Percentiles rank a stretch among this genome's conserved stretches.
These are phyloP conservation scores for Chalciporus piperatoides DNA, from an alignment of 1,284 basidiomycete species.

Conservation along the genomic window DNA sequence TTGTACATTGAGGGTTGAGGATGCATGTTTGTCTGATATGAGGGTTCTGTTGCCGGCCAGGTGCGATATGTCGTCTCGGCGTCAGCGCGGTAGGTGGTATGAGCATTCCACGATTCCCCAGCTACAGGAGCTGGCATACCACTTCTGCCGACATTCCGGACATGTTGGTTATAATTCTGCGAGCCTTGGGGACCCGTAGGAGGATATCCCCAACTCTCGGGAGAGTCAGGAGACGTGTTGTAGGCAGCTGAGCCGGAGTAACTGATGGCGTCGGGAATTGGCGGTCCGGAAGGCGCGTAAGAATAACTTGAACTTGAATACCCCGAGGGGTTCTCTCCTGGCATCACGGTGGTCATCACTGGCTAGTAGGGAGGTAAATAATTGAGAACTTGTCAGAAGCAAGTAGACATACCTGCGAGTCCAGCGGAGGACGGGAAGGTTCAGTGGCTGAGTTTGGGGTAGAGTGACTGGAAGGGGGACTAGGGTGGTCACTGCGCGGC, in stretches of 20 bases:
- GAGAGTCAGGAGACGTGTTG: slow-evolving; percentile 36
- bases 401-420: slow-evolving; percentile 29
- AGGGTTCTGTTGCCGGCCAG: slow-evolving; percentile 37
- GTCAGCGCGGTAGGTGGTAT: slow-evolving; percentile 30
- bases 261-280: slow-evolving; percentile 34
- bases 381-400: not conserved
- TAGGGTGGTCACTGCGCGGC: slow-evolving; percentile 40
- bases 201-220: slow-evolving; percentile 54
- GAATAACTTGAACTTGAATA: slow-evolving; percentile 44
- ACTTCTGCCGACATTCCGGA: slow-evolving; percentile 34
- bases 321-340: slow-evolving; percentile 35
- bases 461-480: slow-evolving; percentile 32
- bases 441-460: slow-evolving; percentile 30
- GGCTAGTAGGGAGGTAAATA: slow-evolving; percentile 24
- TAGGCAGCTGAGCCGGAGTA: slow-evolving; percentile 29
- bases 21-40: slow-evolving; percentile 33
- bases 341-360: slow-evolving; percentile 37
- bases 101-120: slow-evolving; percentile 26
- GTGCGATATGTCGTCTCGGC: slow-evolving; percentile 35
- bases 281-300: slow-evolving; percentile 28
- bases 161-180: slow-evolving; percentile 49
- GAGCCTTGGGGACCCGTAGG: slow-evolving; percentile 39
- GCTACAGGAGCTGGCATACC: slow-evolving; percentile 24
- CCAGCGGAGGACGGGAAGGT: slow-evolving; percentile 26
- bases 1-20: slow-evolving; percentile 26